Evolutionary conservation across 2,329 filamentous ascomycete species (phyloP).

Genomic region (Curvularia spicifera): DNA sequence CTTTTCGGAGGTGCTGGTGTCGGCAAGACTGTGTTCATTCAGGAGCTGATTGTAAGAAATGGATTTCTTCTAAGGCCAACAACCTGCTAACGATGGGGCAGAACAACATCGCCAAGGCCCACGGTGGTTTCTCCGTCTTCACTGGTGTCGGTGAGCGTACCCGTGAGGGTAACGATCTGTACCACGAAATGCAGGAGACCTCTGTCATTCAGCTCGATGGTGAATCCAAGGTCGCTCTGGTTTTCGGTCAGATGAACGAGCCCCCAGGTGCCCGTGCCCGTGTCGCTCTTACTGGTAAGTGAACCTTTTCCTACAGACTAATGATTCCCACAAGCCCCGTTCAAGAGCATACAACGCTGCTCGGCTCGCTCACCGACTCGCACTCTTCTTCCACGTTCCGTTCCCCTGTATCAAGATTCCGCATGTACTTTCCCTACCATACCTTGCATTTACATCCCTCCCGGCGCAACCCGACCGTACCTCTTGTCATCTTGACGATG

Average conservation of each 20-base stretch:
- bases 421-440: background rate
- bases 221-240: constrained; percentile 98
- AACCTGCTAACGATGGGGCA: constrained; percentile 47
- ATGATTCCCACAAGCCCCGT: background rate
- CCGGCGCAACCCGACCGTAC: background rate
- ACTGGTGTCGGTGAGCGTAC: constrained; percentile 99
- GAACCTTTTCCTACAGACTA: background rate
- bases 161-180: constrained; percentile 99
- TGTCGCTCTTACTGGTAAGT: constrained; percentile 88
- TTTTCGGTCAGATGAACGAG: constrained; percentile 99
- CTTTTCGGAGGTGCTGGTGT: constrained; percentile 99
- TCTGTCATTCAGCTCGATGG: constrained; percentile 99
- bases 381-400: background rate
- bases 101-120: constrained; percentile 99
- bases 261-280: constrained; percentile 98
- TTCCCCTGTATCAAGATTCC: background rate
- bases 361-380: background rate
- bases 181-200: constrained; percentile 99
- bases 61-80: background rate
- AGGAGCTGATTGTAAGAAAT: constrained; percentile 88
- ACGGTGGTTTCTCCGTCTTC: constrained; percentile 99
- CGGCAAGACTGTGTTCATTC: constrained; percentile 99
- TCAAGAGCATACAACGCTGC: background rate
- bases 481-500: background rate
- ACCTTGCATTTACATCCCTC: background rate